phyloP scores from a whole-genome alignment of 139 green algal genomes.

The Prasinococcaceae sp. region DNA sequence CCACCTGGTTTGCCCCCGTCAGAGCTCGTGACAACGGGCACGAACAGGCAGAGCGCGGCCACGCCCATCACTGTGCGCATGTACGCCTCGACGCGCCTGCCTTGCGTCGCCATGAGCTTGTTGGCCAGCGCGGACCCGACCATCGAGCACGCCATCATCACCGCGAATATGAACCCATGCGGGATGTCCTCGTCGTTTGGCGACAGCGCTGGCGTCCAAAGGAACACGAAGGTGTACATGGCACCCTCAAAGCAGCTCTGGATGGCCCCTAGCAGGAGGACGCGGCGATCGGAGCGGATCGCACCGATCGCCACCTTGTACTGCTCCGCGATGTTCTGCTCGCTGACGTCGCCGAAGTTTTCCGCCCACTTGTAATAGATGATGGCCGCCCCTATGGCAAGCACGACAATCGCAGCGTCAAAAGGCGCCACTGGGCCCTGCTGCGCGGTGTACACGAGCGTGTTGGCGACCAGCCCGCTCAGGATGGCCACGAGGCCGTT shows the following conservation, averaged over 20 bases:
- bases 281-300: not conserved
- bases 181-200: constrained; percentile 73
- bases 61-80: constrained; percentile 72
- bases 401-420: constrained; percentile 64
- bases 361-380: constrained; percentile 75
- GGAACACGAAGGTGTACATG: constrained; percentile 99
- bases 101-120: constrained; percentile 29
- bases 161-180: constrained; percentile 90
- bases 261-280: constrained; percentile 62
- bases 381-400: constrained; percentile 58
- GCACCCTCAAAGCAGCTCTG: constrained; percentile 84
- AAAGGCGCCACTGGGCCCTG: constrained; percentile 88
- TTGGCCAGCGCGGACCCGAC: constrained; percentile 24
- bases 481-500: constrained; percentile 92
- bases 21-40: constrained; percentile 29
- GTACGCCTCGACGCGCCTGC: constrained; percentile 38
- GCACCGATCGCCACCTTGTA: not conserved
- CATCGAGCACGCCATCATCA: constrained; percentile 92
- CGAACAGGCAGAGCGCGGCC: constrained; percentile 33
- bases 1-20: no score
- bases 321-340: constrained; percentile 13
- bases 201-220: constrained; percentile 81
- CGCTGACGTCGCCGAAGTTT: constrained; percentile 71
- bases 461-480: constrained; percentile 70
- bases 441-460: constrained; percentile 54